Evolutionary conservation across 1,284 basidiomycete genomes (phyloP).

Genomic region (Naganishia sp.): DNA sequence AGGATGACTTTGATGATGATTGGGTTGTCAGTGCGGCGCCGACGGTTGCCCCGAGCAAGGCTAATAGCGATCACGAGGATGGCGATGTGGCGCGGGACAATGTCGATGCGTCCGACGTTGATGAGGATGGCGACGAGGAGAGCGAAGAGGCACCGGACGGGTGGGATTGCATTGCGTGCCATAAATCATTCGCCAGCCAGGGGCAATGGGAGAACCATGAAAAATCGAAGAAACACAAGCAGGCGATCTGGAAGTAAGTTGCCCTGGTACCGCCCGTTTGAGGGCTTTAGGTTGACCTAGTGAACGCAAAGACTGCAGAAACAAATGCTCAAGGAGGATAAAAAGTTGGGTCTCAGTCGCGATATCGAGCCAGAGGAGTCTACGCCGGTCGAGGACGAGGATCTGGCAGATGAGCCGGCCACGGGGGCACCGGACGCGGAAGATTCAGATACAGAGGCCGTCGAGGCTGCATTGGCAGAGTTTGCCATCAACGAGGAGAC

Average conservation of each 20-base stretch:
- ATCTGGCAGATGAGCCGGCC: slow-evolving; percentile 22
- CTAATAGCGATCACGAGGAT: slow-evolving; percentile 36
- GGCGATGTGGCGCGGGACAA: slow-evolving; percentile 36
- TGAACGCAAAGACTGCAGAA: slow-evolving; percentile 58
- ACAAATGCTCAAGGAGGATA: slow-evolving; percentile 76
- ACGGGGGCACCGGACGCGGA: slow-evolving; percentile 39
- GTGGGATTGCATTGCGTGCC: slow-evolving; percentile 96
- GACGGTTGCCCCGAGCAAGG: slow-evolving; percentile 37
- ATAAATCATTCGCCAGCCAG: slow-evolving; percentile 86
- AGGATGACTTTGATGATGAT: slow-evolving; percentile 32
- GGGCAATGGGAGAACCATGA: slow-evolving; percentile 97
- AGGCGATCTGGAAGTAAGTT: slow-evolving; percentile 70
- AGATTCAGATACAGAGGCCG: slow-evolving; percentile 38
- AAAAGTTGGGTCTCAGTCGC: slow-evolving; percentile 60
- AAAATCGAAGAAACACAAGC: slow-evolving; percentile 90
- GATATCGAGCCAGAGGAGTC: slow-evolving; percentile 36
- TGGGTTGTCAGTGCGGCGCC: slow-evolving; percentile 31
- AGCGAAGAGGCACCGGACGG: slow-evolving; percentile 44
- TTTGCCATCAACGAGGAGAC: slow-evolving; percentile 26
- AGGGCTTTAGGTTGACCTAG: neutral
- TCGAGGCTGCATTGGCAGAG: slow-evolving; percentile 36
- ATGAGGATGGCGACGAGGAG: slow-evolving; percentile 55
- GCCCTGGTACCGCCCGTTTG: neutral
- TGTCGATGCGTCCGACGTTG: slow-evolving; percentile 64
- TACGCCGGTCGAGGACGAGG: slow-evolving; percentile 23